These are phyloP conservation scores for Zygotorulaspora danielsina DNA, from an alignment of 805 yeast genomes.

Conservation along the genomic window DNA sequence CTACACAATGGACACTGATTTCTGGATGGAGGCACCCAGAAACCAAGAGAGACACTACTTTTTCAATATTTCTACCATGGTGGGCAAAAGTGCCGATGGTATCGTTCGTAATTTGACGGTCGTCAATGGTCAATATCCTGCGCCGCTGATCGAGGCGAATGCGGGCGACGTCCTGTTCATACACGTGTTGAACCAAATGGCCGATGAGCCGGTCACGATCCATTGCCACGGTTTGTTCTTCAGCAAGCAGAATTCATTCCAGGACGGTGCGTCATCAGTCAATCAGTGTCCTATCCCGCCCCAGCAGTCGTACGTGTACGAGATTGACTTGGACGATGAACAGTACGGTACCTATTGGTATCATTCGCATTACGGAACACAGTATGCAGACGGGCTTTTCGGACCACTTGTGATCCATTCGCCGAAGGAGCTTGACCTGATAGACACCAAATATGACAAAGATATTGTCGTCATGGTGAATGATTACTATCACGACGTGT, in stretches of 20 bases:
- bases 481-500: slow-evolving; percentile 47
- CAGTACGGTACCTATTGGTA: slow-evolving; percentile 56
- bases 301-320: slow-evolving; percentile 40
- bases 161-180: slow-evolving; percentile 44
- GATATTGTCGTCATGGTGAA: slow-evolving; percentile 43
- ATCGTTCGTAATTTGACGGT: slow-evolving; percentile 34
- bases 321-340: slow-evolving; percentile 36
- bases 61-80: slow-evolving; percentile 21
- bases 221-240: slow-evolving; percentile 52
- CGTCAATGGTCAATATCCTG: slow-evolving; percentile 43
- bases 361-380: slow-evolving; percentile 49
- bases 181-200: slow-evolving; percentile 38
- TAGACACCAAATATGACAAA: slow-evolving; percentile 42
- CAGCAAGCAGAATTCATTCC: slow-evolving; percentile 43
- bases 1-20: slow-evolving; percentile 21
- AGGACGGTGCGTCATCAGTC: slow-evolving; percentile 50
- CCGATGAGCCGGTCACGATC: slow-evolving; percentile 40
- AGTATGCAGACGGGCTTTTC: slow-evolving; percentile 45
- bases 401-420: slow-evolving; percentile 51
- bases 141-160: slow-evolving; percentile 46
- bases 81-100: slow-evolving; percentile 32
- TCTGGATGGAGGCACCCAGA: slow-evolving; percentile 21
- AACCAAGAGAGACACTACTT: slow-evolving; percentile 26
- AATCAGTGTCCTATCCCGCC: slow-evolving; percentile 48
- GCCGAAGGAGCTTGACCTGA: slow-evolving; percentile 35